Conservation (phyloP, 2,329 filamentous ascomycete genomes). For the Penicillium sp. region DNA sequence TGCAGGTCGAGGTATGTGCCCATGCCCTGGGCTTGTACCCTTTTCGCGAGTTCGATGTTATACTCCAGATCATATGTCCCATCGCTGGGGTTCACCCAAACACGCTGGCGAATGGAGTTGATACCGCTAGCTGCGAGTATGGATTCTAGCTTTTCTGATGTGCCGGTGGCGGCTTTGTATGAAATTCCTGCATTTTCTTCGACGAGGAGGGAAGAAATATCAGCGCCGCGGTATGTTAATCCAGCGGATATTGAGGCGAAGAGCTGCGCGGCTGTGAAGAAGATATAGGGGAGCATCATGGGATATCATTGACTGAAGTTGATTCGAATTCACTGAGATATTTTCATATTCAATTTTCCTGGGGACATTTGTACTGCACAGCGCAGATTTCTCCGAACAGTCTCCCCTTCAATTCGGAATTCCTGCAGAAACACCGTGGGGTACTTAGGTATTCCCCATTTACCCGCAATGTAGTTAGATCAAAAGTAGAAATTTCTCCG, state of each 20-base stretch:
- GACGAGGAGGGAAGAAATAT: conserved; percentile 65
- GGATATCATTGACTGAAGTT: too few species aligned
- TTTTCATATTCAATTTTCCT: too few species aligned
- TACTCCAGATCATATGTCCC: conserved; percentile 67
- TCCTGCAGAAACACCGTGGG: not conserved
- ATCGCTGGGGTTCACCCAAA: conserved; percentile 66
- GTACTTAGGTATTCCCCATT: not conserved
- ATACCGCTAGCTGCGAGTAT: conserved; percentile 61
- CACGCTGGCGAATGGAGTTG: conserved; percentile 66
- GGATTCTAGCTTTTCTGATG: conserved; percentile 55
- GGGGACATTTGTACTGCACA: not conserved
- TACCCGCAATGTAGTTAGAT: not conserved
- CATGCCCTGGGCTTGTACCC: conserved; percentile 61
- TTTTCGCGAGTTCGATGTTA: conserved; percentile 63
- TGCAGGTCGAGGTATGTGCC: conserved; percentile 62
- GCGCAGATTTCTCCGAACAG: not conserved
- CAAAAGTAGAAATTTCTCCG: conserved; percentile 1
- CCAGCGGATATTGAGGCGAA: conserved; percentile 38
- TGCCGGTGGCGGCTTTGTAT: conserved; percentile 58
- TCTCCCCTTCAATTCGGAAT: not conserved
- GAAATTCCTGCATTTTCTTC: conserved; percentile 59
- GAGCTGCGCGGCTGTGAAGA: conserved; percentile 17
- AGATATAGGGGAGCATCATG: conserved; percentile 13
- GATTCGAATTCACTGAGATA: too few species aligned
- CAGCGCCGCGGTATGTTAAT: conserved; percentile 62